Conservation (phyloP, 2,329 filamentous ascomycete species). For the Fusarium sp. region DNA sequence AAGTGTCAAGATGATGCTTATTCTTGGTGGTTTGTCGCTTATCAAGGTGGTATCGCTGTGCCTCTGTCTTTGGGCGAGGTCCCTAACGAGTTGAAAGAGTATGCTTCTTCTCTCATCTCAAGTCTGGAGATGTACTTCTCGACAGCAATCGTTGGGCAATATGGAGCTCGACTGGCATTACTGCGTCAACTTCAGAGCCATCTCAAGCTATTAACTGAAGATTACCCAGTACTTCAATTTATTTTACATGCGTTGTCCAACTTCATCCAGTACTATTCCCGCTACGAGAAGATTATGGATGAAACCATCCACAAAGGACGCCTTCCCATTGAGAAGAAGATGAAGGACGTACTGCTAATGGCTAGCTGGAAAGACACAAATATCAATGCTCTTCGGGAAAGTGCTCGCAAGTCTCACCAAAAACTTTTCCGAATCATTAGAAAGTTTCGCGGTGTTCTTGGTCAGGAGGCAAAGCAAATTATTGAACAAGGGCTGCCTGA, state of each 20-base stretch:
- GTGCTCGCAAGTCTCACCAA: slow-evolving; percentile 87
- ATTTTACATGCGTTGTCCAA: slow-evolving; percentile 77
- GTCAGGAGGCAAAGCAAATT: slow-evolving; percentile 77
- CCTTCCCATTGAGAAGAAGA: slow-evolving; percentile 83
- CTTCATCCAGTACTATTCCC: slow-evolving; percentile 79
- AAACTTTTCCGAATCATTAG: slow-evolving; percentile 92
- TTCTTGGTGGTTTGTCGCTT: slow-evolving; percentile 97
- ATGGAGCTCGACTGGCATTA: slow-evolving; percentile 76
- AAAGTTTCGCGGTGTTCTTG: slow-evolving; percentile 86
- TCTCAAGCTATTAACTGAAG: slow-evolving; percentile 68
- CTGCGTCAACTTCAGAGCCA: slow-evolving; percentile 75
- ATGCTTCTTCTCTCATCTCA: slow-evolving; percentile 76
- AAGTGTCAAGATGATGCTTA: slow-evolving; percentile 82
- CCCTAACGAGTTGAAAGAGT: slow-evolving; percentile 68
- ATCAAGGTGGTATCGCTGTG: slow-evolving; percentile 85
- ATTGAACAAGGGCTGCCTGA: slow-evolving; percentile 70
- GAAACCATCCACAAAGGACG: slow-evolving; percentile 77
- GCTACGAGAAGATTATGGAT: slow-evolving; percentile 74
- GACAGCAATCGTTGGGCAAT: slow-evolving; percentile 85
- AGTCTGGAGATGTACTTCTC: slow-evolving; percentile 84
- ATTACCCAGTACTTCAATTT: slow-evolving; percentile 67
- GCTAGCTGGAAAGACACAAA: slow-evolving; percentile 99
- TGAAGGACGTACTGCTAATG: slow-evolving; percentile 91
- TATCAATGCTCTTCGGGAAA: slow-evolving; percentile 88
- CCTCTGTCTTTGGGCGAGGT: slow-evolving; percentile 74